Conservation (phyloP, 768 basidiomycete genomes). For the Xanthoconium purpureum region DNA sequence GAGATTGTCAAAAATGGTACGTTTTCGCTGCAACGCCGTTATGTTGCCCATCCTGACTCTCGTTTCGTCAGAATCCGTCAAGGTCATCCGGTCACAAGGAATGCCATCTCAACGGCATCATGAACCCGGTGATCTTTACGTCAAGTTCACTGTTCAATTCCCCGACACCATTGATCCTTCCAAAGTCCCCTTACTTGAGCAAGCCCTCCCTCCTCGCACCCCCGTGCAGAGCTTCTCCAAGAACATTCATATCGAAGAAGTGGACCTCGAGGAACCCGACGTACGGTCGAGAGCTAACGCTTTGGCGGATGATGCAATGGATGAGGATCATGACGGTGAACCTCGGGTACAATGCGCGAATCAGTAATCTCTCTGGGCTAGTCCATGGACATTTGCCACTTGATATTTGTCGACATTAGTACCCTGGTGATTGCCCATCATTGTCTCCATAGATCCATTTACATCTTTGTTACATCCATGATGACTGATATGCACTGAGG, state of each 20-base stretch:
- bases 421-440: slow-evolving; percentile 20
- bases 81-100: slow-evolving; percentile 90
- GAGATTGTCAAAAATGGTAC: slow-evolving; percentile 91
- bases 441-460: slow-evolving; percentile 29
- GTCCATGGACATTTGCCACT: slow-evolving; percentile 14
- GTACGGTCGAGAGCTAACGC: slow-evolving; percentile 45
- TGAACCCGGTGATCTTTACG: slow-evolving; percentile 89
- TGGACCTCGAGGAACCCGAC: slow-evolving; percentile 76
- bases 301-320: slow-evolving; percentile 79
- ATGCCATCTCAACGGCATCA: slow-evolving; percentile 99
- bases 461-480: slow-evolving; percentile 29
- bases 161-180: slow-evolving; percentile 74
- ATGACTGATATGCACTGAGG: slow-evolving; percentile 28
- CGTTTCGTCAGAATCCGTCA: slow-evolving; percentile 64
- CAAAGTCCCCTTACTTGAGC: slow-evolving; percentile 71
- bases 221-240: slow-evolving; percentile 66
- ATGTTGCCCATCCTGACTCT: background rate
- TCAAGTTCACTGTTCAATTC: slow-evolving; percentile 86
- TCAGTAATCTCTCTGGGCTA: slow-evolving; percentile 48
- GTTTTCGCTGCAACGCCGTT: slow-evolving; percentile 25
- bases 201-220: slow-evolving; percentile 77
- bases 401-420: slow-evolving; percentile 20
- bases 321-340: slow-evolving; percentile 83
- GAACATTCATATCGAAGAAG: slow-evolving; percentile 75
- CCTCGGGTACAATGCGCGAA: slow-evolving; percentile 96